Conservation (phyloP, 2,329 filamentous ascomycete genomes). For the Ophiocordyceps camponoti-floridani region DNA sequence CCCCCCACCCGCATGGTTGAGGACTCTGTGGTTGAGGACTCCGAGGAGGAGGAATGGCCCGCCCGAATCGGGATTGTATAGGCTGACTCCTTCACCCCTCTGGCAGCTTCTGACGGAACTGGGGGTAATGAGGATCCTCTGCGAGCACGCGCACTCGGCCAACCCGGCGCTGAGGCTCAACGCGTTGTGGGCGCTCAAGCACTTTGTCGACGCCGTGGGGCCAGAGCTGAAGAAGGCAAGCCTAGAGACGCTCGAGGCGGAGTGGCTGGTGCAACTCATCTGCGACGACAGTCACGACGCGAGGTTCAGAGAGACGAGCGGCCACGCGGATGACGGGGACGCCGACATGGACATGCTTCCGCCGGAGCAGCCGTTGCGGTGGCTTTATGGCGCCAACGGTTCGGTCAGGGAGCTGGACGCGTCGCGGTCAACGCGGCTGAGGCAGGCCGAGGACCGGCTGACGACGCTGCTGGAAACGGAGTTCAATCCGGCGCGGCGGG, state of each 20-base stretch:
- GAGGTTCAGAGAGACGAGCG: conserved; percentile 17
- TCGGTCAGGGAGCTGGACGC: conserved; percentile 14
- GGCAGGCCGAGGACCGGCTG: conserved; percentile 31
- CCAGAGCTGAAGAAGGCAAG: conserved; percentile 60
- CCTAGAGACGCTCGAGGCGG: conserved; percentile 57
- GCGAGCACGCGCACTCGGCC: conserved; percentile 65
- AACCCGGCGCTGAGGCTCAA: conserved; percentile 68
- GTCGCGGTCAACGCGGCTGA: conserved; percentile 22
- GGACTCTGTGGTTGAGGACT: neutral
- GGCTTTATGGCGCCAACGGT: conserved; percentile 16
- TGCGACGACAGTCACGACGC: conserved; percentile 41
- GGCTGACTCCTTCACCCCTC: neutral
- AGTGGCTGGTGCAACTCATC: conserved; percentile 68
- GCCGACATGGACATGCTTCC: conserved; percentile 40
- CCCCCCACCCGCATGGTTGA: neutral
- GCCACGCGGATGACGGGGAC: conserved; percentile 36
- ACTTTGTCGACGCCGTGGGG: conserved; percentile 58
- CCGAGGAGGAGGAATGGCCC: no score
- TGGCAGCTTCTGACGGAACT: conserved; percentile 52
- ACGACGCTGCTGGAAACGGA: conserved; percentile 44
- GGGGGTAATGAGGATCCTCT: conserved; percentile 60
- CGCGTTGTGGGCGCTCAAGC: conserved; percentile 86
- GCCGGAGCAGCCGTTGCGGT: conserved; percentile 23
- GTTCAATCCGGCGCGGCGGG: conserved; percentile 46
- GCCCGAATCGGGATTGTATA: no score